Evolutionary conservation across 2,329 filamentous ascomycete species (phyloP).

Genomic region (Corynespora cassiicola): DNA sequence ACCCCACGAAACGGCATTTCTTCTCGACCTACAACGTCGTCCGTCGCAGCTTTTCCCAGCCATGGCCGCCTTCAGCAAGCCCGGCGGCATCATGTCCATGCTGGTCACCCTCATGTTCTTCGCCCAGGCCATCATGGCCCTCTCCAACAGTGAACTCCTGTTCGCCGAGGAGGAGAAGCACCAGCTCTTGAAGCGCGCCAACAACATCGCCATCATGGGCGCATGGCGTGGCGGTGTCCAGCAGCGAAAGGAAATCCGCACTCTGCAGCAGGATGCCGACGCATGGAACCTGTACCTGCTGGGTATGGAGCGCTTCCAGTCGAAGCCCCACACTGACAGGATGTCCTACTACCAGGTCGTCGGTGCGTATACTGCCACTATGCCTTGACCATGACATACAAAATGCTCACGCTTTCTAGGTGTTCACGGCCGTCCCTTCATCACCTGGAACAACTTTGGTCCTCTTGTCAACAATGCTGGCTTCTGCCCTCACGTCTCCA

Average conservation of each 20-base stretch:
- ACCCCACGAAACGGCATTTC: constrained; percentile 2
- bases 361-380: constrained; percentile 60
- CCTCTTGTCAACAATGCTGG: constrained; percentile 61
- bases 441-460: constrained; percentile 59
- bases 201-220: constrained; percentile 34
- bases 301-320: constrained; percentile 75
- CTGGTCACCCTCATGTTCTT: constrained; percentile 40
- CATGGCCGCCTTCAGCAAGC: constrained; percentile 46
- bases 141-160: too few species aligned
- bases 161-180: constrained; percentile 31
- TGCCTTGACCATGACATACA: neutral
- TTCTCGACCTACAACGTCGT: constrained; percentile 9
- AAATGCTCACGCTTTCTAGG: constrained; percentile 52
- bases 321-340: constrained; percentile 66
- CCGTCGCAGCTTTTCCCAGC: constrained; percentile 11
- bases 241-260: constrained; percentile 70
- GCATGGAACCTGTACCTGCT: constrained; percentile 80
- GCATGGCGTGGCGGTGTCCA: constrained; percentile 30
- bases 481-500: constrained; percentile 79
- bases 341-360: constrained; percentile 81
- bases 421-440: constrained; percentile 78
- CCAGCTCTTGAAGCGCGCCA: constrained; percentile 28
- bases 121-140: constrained; percentile 38
- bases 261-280: constrained; percentile 67
- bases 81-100: constrained; percentile 38